Conservation (phyloP, 2,329 filamentous ascomycete genomes). For the Penicillium sp. region DNA sequence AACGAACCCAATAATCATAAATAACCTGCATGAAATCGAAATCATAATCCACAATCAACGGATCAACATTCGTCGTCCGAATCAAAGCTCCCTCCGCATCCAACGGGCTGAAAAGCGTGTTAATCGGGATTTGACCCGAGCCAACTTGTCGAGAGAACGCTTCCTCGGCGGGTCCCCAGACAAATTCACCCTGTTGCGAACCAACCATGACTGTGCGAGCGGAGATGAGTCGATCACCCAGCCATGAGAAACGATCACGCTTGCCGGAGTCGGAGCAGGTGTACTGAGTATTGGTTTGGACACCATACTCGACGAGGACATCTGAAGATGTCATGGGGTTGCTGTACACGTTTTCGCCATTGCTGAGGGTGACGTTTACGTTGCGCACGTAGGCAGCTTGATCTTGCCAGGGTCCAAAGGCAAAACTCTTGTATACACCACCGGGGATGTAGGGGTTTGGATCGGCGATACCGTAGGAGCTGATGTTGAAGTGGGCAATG, state of each 20-base stretch:
- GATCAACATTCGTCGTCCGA: slow-evolving; percentile 3
- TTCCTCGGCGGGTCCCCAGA: slow-evolving; percentile 9
- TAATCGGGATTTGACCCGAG: slow-evolving; percentile 4
- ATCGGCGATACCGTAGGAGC: not conserved
- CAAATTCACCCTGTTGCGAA: slow-evolving; percentile 6
- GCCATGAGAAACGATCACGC: not conserved
- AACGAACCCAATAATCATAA: slow-evolving; percentile 2
- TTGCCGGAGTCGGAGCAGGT: slow-evolving; percentile 1
- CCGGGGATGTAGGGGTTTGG: not conserved
- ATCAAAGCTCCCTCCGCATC: not conserved
- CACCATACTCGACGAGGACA: not conserved
- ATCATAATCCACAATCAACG: not conserved
- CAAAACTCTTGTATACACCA: not conserved
- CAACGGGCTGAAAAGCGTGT: slow-evolving; percentile 3
- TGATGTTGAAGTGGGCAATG: not conserved
- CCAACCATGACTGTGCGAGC: slow-evolving; percentile 2
- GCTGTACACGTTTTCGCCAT: not conserved
- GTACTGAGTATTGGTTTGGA: not conserved
- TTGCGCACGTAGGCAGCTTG: slow-evolving; percentile 4
- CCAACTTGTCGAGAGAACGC: slow-evolving; percentile 9
- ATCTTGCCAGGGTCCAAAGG: slow-evolving; percentile 4
- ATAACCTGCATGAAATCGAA: slow-evolving; percentile 1
- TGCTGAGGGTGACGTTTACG: not conserved
- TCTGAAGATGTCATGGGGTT: not conserved
- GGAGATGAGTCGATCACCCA: not conserved